Conservation (phyloP, 2,329 filamentous ascomycete species). For the Ophiosphaerella korrae region DNA sequence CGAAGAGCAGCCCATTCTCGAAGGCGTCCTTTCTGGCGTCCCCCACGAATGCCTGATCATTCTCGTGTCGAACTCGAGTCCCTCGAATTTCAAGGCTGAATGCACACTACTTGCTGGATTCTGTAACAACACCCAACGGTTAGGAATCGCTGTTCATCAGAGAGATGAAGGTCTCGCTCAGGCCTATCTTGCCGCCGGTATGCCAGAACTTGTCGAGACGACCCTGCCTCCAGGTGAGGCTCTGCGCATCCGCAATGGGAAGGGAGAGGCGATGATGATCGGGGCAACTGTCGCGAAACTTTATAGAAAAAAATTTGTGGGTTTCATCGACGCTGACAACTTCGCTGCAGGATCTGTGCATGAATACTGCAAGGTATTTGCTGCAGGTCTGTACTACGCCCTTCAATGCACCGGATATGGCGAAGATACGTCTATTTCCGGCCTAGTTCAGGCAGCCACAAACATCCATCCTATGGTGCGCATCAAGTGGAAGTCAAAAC, state of each 20-base stretch:
- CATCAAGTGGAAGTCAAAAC: slow-evolving; percentile 25
- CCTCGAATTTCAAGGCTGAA: slow-evolving; percentile 10
- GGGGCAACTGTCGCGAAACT: slow-evolving; percentile 15
- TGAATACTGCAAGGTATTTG: slow-evolving; percentile 25
- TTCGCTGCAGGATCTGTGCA: slow-evolving; percentile 17
- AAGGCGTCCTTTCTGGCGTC: slow-evolving; percentile 19
- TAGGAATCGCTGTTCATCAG: slow-evolving; percentile 12
- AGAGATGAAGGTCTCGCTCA: slow-evolving; percentile 10
- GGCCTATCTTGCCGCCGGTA: slow-evolving; percentile 10
- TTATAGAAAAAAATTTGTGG: slow-evolving; percentile 7
- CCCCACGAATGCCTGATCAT: slow-evolving; percentile 19
- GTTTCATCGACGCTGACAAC: slow-evolving; percentile 26
- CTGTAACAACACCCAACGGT: slow-evolving; percentile 5
- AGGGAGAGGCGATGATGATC: slow-evolving; percentile 24
- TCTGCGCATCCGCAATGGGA: slow-evolving; percentile 15
- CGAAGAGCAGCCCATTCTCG: slow-evolving; percentile 14
- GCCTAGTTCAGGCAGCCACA: too few relatives aligned
- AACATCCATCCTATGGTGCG: slow-evolving; percentile 18
- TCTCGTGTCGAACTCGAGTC: slow-evolving; percentile 18
- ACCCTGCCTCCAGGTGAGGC: neutral
- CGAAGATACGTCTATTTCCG: too few relatives aligned
- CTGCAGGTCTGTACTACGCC: slow-evolving; percentile 18
- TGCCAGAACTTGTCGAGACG: slow-evolving; percentile 7
- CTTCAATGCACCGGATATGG: neutral
- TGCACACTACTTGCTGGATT: slow-evolving; percentile 5